Conservation (phyloP, 1,284 basidiomycete genomes). For the Leccinum solheimii region DNA sequence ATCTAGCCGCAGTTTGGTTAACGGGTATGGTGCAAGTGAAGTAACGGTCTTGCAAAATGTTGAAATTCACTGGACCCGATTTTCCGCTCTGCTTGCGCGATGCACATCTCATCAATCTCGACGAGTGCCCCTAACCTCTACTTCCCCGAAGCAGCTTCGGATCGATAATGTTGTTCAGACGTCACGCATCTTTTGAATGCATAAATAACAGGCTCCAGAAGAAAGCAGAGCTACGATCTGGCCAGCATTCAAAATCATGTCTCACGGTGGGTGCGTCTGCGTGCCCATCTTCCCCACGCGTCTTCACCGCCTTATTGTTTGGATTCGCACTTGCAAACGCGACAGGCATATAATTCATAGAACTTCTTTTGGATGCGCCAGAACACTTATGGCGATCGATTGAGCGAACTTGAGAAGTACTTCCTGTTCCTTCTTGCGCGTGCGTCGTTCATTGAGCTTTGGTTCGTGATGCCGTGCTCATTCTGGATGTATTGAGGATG, state of each 20-base stretch:
- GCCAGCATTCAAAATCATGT: constrained; percentile 44
- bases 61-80: too few relatives aligned
- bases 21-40: too few relatives aligned
- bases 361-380: constrained; percentile 78
- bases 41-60: too few relatives aligned
- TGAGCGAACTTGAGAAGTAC: constrained; percentile 62
- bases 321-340: constrained; percentile 67
- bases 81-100: too few relatives aligned
- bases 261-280: constrained; percentile 43
- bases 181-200: too few relatives aligned
- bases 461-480: constrained; percentile 41
- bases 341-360: constrained; percentile 69
- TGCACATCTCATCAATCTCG: too few relatives aligned
- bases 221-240: constrained; percentile 57
- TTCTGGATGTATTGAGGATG: too few relatives aligned
- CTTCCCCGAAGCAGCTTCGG: too few relatives aligned
- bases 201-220: constrained; percentile 36
- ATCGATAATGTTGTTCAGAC: too few relatives aligned
- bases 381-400: constrained; percentile 86
- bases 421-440: constrained; percentile 79
- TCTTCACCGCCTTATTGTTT: constrained; percentile 5
- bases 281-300: background rate
- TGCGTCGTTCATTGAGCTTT: constrained; percentile 74
- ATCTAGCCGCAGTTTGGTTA: too few relatives aligned
- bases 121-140: too few relatives aligned